Evolutionary conservation across 495 filamentous ascomycete genomes (phyloP).

Genomic region (Cryomyces minteri): DNA sequence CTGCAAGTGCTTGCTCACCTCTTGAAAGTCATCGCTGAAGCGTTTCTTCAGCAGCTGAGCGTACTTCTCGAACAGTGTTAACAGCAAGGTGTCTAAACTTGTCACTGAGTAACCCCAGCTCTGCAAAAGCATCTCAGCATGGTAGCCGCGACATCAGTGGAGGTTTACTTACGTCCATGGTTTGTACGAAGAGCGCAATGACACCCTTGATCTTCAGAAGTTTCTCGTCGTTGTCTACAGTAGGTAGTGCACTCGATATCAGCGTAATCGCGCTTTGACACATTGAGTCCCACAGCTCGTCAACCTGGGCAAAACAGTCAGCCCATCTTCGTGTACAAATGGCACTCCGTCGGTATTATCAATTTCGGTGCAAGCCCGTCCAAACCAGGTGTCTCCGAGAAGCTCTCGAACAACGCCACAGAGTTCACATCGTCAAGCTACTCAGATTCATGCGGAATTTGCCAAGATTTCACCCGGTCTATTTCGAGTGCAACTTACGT

Average conservation of each 20-base stretch:
- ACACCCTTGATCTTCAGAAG: slow-evolving; percentile 82
- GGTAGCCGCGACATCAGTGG: background rate
- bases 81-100: slow-evolving; percentile 60
- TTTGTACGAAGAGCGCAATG: slow-evolving; percentile 88
- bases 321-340: background rate
- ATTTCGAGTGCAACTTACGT: slow-evolving; percentile 34
- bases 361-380: background rate
- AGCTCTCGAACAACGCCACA: no score
- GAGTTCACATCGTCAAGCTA: no score
- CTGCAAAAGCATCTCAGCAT: slow-evolving; percentile 21
- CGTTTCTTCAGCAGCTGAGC: slow-evolving; percentile 75
- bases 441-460: no score
- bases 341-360: background rate
- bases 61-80: slow-evolving; percentile 83
- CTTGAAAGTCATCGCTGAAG: slow-evolving; percentile 86
- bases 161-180: slow-evolving; percentile 55
- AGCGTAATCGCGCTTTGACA: slow-evolving; percentile 69
- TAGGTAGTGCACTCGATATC: slow-evolving; percentile 55
- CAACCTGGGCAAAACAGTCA: slow-evolving; percentile 36
- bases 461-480: background rate
- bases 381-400: background rate
- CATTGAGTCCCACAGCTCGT: slow-evolving; percentile 97
- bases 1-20: slow-evolving; percentile 30
- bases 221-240: slow-evolving; percentile 66
- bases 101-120: slow-evolving; percentile 79